Conservation (phyloP, 108 stramenopile genomes). For the Skeletonema potamos region DNA sequence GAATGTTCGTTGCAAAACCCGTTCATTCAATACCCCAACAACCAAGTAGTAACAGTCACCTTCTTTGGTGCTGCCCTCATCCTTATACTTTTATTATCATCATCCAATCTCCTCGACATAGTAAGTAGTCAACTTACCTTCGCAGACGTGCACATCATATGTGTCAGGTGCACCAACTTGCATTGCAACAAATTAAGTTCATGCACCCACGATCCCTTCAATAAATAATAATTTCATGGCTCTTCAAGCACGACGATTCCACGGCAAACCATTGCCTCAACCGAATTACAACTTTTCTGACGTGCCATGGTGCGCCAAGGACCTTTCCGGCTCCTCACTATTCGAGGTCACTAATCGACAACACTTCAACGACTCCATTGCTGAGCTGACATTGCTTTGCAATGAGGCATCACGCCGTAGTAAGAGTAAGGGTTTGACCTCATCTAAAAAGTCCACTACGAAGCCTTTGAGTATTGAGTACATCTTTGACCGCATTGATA, state of each 20-base stretch:
- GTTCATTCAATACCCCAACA: background rate
- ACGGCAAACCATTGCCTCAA: conserved; percentile 65
- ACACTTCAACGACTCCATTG: conserved; percentile 77
- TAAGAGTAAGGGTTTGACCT: background rate
- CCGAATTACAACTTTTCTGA: conserved; percentile 68
- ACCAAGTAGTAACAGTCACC: background rate
- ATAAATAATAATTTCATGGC: conserved; percentile 11
- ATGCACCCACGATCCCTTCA: background rate
- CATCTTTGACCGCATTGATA: conserved; percentile 90
- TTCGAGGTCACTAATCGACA: conserved; percentile 63
- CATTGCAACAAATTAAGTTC: background rate
- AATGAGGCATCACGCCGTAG: conserved; percentile 84
- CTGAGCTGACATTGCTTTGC: conserved; percentile 84
- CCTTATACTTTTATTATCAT: background rate
- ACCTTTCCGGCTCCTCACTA: conserved; percentile 61
- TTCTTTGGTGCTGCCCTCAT: background rate
- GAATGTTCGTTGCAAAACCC: background rate
- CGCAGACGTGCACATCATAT: background rate
- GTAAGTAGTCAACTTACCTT: background rate
- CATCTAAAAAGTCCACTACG: conserved; percentile 13
- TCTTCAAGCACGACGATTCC: conserved; percentile 63
- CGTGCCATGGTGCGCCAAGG: conserved; percentile 53
- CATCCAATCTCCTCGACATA: background rate
- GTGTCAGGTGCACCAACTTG: background rate
- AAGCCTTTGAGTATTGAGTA: conserved; percentile 91